Evolutionary conservation across 2,329 filamentous ascomycete species (phyloP), one percentile per base, ranked within the genome.

Genomic region (Elsinoe fawcettii): DNA sequence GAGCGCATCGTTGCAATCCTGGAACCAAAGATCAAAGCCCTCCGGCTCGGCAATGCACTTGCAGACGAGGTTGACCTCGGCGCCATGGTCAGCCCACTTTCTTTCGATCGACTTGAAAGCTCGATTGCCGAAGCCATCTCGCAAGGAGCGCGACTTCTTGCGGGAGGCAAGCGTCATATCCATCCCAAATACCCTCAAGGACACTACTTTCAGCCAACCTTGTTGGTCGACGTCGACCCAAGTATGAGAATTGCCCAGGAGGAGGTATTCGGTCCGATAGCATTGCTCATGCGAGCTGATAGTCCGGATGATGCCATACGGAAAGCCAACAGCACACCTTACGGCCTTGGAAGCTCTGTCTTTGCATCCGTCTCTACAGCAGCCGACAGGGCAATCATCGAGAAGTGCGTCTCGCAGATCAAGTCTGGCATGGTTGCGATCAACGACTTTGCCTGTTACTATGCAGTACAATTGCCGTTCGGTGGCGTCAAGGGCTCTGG

Each of bases 381-480:
- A 36, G 62, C 62, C 5, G 80, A 85, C 59, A 78, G 81, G 58
- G 75, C 77, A 1, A 79, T 82, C 51, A 76, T 96, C 1, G 72
- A 79, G 14, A 75, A 75, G 14, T 82, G 95, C 25, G 83, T 92
- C 1, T 73, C 73, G 18, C 81, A 83, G 22, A 78, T 96, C 54
- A 82, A 86, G 61, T 84, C 87, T 0, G 93, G 93, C 44, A 96
- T 96, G 87, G 88, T 97, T 0, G 84, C 90, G 22, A 82, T 99
- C 64, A 99, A 99, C 70, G 93, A 99, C 74, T 99, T 99, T 67
- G 93, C 86, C 18, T 86, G 84, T 25, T 96, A 85, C 71, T 99
- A 99, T 69, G 90, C 92, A 55, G 91, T 95, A 6, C 90, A 96
- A 72, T 75, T 99, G 37, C 93, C 93, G 0, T 99, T 99, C 71